Evolutionary conservation across 805 yeast genomes (phyloP), one percentile per base, ranked within the genome.

Genomic region (Lachancea lanzarotensis): DNA sequence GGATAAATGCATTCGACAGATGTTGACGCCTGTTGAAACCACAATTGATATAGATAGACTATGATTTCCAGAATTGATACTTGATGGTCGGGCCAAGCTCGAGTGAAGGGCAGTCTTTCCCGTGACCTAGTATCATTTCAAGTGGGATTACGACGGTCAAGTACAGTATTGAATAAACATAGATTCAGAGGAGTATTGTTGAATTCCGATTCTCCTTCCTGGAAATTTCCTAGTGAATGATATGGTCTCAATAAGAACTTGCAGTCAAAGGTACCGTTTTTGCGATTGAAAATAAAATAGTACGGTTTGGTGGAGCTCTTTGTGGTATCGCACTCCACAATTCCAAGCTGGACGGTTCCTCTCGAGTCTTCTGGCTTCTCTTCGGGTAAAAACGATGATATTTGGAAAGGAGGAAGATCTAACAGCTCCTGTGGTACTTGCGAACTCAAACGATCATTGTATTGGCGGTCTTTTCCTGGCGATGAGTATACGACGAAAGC

Each of bases 1-100:
- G 2, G 62, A 60, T 26, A 59, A 57, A 38, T 58, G 62, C 45
- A 49, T 62, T 9, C 52, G 50, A 40, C 46, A 46, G 31, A 43
- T 46, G 20, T 33, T 63, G 16, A 59, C 59, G 8, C 37, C 40
- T 2, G 52, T 56, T 7, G 67, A 63, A 43, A 59, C 63, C 6
- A 63, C 67, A 1, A 54, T 62, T 29, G 67, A 62, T 34, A 57
- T 63, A 36, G 63, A 60, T 38, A 55, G 59, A 37, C 45, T 56
- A 26, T 55, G 40, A 25, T 32, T 3, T 12, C 13, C 13, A 12
- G 3, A 11, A 7, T 7, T 11, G 13, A 12, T 29, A 29, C 5
- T 11, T 29, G 31, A 29, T 12, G 31, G 31, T 13, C 11, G 13
- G 11, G 15, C 31, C 31, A 22, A 22, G n/a, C n/a, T n/a, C n/a